A percentile compares a stretch with the other conserved stretches of the same genome.
Evolutionary conservation across 768 basidiomycete species (phyloP).

Genomic region (Tremella mesenterica): DNA sequence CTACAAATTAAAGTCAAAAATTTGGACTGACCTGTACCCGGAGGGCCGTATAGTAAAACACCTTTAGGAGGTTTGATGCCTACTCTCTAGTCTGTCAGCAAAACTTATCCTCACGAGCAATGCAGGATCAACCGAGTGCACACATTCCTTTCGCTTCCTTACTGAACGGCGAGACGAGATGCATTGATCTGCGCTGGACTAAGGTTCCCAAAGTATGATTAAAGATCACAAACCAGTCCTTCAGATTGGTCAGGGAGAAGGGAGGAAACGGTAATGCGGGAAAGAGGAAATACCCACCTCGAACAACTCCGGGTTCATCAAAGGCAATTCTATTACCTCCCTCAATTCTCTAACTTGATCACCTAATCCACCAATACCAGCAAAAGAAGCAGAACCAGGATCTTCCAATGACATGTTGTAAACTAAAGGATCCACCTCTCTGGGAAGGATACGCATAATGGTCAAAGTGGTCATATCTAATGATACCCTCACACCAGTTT

Average conservation of each 20-base stretch:
- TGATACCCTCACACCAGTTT: conserved; percentile 86
- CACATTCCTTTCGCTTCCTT: no score
- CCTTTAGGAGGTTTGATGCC: conserved; percentile 95
- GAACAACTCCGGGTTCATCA: conserved; percentile 90
- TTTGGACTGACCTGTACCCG: conserved; percentile 64
- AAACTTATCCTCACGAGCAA: background rate
- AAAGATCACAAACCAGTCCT: no score
- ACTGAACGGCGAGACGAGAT: no score
- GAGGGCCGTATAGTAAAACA: conserved; percentile 90
- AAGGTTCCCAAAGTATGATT: no score
- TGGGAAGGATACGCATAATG: conserved; percentile 94
- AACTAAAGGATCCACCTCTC: conserved; percentile 94
- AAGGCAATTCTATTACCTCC: conserved; percentile 92
- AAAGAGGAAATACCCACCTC: conserved; percentile 27
- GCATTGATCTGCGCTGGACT: no score
- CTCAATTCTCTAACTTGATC: conserved; percentile 95
- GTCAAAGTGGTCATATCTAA: conserved; percentile 99
- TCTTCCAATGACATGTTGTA: conserved; percentile 99
- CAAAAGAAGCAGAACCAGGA: conserved; percentile 88
- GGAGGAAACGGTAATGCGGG: no score
- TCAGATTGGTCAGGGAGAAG: no score
- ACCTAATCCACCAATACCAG: conserved; percentile 88
- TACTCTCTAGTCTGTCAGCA: conserved; percentile 55
- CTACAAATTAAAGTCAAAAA: background rate
- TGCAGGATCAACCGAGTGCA: no score